Evolutionary conservation across 192 early-diverging fungal species (phyloP), one percentile per base, ranked within the genome.

Genomic region (Coemansia sp.): DNA sequence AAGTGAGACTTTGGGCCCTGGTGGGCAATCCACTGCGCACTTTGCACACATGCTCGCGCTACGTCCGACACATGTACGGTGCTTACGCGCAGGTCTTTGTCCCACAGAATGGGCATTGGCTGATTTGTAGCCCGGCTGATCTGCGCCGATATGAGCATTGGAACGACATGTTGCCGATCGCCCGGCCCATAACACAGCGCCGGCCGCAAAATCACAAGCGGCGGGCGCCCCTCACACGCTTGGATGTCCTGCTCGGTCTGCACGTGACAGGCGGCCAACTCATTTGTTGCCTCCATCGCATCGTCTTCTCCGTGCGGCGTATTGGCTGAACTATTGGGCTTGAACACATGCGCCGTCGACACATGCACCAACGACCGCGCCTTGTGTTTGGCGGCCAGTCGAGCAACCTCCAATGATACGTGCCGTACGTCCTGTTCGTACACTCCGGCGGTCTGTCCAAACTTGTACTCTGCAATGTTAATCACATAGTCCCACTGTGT

Each of bases 1-100:
- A 41, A 55, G 25, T 29, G 27, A 4, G 53, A 21, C 21, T 21
- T 14, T 22, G 25, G 25, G 12, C 24, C 12, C 45, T 25, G 24
- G 14, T 43, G 12, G 8, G 38, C 12, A 41, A 62, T 62, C 15
- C 71, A 37, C 55, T 64, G 67, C 27, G 87, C 85, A 14, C 84
- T 51, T 32, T 83, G 77, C 69, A 88, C 79, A n/a, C 84, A 76
- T 3, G 90, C 90, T 11, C 77, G 60, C 2, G 77, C 72, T 2
- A 96, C 95, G 70, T 98, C 96, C 17, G 60, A 29, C 0, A 98
- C 94, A 75, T 98, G 96, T 9, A 98, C 95, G 1, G 96, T 98
- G 79, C 93, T 95, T 69, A 97, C 86, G 57, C 91, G 91, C 41
- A 97, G 69, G 59, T 91, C 92, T 63, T 92, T 91, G 29, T 90